A percentile compares a stretch with the other conserved stretches of the same genome.
Evolutionary conservation across 2,329 filamentous ascomycete species (phyloP).

Genomic region (Colletotrichum cuscutae): DNA sequence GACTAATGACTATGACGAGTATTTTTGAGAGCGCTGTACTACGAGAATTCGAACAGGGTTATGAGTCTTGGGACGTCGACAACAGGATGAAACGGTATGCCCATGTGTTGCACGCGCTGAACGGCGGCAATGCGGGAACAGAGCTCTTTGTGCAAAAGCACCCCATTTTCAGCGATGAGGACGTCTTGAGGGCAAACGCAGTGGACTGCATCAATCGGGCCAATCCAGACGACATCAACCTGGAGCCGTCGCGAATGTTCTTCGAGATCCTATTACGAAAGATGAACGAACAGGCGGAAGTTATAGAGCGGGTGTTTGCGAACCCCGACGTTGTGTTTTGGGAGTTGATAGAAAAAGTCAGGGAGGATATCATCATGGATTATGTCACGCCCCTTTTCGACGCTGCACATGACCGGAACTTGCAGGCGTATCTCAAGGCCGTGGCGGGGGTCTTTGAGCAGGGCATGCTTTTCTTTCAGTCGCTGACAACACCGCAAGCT

Average conservation of each 20-base stretch:
- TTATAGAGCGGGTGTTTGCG: slow-evolving; percentile 87
- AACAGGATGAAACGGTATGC: slow-evolving; percentile 91
- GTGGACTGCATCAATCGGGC: slow-evolving; percentile 83
- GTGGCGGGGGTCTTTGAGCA: slow-evolving; percentile 91
- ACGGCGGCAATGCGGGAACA: slow-evolving; percentile 80
- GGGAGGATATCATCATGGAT: slow-evolving; percentile 85
- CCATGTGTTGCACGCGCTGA: slow-evolving; percentile 83
- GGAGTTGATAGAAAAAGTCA: slow-evolving; percentile 82
- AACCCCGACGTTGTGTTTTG: slow-evolving; percentile 76
- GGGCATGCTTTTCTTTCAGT: slow-evolving; percentile 79
- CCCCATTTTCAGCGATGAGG: slow-evolving; percentile 80
- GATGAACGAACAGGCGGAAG: slow-evolving; percentile 82
- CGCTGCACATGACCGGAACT: slow-evolving; percentile 81
- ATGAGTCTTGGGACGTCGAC: slow-evolving; percentile 88
- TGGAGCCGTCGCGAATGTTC: slow-evolving; percentile 85
- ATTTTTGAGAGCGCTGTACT: slow-evolving; percentile 93
- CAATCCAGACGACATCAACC: slow-evolving; percentile 72
- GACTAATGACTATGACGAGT: slow-evolving; percentile 77
- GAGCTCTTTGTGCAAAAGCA: slow-evolving; percentile 92
- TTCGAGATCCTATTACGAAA: slow-evolving; percentile 80
- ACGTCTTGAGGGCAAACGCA: slow-evolving; percentile 74
- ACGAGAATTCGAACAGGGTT: slow-evolving; percentile 92
- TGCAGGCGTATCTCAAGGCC: slow-evolving; percentile 83
- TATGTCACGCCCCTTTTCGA: slow-evolving; percentile 89
- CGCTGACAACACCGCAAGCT: slow-evolving; percentile 73